Evolutionary conservation across 257 asterid genomes (phyloP).

Genomic region (Solanum pimpinellifolium): DNA sequence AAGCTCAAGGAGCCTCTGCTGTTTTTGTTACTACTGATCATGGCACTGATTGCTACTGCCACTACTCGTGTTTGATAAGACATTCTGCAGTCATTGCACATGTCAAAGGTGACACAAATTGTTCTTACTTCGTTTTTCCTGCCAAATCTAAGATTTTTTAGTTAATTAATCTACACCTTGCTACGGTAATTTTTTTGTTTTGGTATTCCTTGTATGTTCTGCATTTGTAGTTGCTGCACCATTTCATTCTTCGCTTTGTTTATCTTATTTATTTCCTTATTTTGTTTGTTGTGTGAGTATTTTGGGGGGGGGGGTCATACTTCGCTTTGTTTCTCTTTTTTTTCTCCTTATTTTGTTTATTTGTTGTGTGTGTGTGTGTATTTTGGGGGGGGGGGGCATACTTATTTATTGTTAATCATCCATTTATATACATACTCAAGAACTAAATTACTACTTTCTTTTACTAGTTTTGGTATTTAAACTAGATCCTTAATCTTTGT

Average conservation of each 20-base stretch:
- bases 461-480: not conserved
- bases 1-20: not conserved
- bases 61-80: not conserved
- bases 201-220: not conserved
- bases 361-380: not conserved
- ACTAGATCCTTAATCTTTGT: not conserved
- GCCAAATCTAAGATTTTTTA: not conserved
- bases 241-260: not conserved
- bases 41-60: not conserved
- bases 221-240: not conserved
- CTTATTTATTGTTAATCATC: not conserved
- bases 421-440: not conserved
- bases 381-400: not conserved
- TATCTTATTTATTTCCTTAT: not conserved
- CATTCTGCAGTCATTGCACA: not conserved
- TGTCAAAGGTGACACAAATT: not conserved
- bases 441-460: not conserved
- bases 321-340: not conserved
- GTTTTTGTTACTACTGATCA: not conserved
- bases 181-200: not conserved
- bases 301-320: not conserved
- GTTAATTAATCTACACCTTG: not conserved
- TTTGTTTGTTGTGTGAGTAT: not conserved
- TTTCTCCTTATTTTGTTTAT: not conserved
- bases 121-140: not conserved